Evolutionary conservation across 306 rosid species (phyloP), one percentile per base, ranked within the genome.

Genomic region (Morella rubra): DNA sequence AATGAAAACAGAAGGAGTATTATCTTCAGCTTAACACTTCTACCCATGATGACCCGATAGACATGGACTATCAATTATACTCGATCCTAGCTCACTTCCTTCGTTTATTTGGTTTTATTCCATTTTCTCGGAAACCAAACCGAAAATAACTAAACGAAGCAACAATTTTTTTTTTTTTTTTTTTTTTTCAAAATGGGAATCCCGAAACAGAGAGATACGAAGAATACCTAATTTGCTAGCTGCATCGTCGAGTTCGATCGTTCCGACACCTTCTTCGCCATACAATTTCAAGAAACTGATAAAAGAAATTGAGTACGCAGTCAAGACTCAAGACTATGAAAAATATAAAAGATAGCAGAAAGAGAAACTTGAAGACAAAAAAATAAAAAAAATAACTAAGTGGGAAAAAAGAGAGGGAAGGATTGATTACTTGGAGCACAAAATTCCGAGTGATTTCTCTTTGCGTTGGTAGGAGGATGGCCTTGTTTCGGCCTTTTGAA

Each of bases 161-260:
- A 71, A 24, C 27, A 19, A 20, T 6, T 52, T 15, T 4, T 4
- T 13, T 13, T 6, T 14, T 14, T 15, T 6, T 52, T 15, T 4
- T 4, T 13, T 13, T 6, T 14, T 14, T 15, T 4, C 20, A 19
- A 22, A 37, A 44, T 22, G 15, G 13, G 9, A 13, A 58, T 12
- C 3, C 11, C 15, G 4, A 67, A 50, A 7, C 62, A 71, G 37
- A 27, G 37, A 47, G 27, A 45, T 54, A 14, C 46, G 77, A 77
- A 47, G 16, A 32, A 46, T 18, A 81, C 89, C 87, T 76, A 86
- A 42, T 70, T 54, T 76, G 45, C 56, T 7, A 45, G 87, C 85
- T 51, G 87, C 87, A 44, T 72, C 82, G 37, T 83, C 87, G 8
- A 86, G 89, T 46, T 81, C 89, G 66, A 86, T 78, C 41, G 77